Conservation (phyloP, 352 stramenopile species). For the Halophytophthora batemanensis region DNA sequence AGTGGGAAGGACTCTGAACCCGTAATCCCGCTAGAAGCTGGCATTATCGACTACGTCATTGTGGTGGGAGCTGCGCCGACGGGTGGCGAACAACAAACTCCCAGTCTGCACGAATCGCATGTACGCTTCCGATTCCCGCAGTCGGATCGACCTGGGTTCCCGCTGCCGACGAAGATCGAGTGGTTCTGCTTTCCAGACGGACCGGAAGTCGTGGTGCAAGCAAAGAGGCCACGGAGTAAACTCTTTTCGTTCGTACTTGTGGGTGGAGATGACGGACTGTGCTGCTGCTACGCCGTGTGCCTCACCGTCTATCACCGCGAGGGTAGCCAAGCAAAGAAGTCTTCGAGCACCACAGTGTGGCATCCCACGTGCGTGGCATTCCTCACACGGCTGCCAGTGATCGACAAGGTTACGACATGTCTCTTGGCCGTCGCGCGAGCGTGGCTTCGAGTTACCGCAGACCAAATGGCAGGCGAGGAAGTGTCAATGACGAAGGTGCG, state of each 20-base stretch:
- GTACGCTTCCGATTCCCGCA: conserved; percentile 66
- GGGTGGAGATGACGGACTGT: conserved; percentile 68
- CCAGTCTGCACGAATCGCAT: conserved; percentile 39
- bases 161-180: conserved; percentile 83
- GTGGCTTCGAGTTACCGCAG: conserved; percentile 32
- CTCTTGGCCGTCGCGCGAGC: conserved; percentile 49
- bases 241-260: conserved; percentile 82
- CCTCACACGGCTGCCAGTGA: conserved; percentile 61
- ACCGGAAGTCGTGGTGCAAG: conserved; percentile 51
- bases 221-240: conserved; percentile 40
- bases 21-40: conserved; percentile 42
- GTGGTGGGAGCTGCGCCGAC: conserved; percentile 39
- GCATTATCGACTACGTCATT: conserved; percentile 79
- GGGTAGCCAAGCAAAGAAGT: not conserved
- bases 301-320: conserved; percentile 64
- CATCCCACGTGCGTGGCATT: conserved; percentile 70
- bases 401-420: conserved; percentile 50
- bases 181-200: conserved; percentile 86
- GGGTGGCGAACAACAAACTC: not conserved
- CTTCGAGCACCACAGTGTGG: conserved; percentile 31
- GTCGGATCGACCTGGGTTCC: conserved; percentile 51
- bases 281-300: conserved; percentile 66
- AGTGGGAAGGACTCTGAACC: conserved; percentile 1
- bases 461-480: conserved; percentile 6
- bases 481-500: conserved; percentile 15